Base-by-base conservation (phyloP, 495 filamentous ascomycete species). In the Tetracladium setigerum region DNA sequence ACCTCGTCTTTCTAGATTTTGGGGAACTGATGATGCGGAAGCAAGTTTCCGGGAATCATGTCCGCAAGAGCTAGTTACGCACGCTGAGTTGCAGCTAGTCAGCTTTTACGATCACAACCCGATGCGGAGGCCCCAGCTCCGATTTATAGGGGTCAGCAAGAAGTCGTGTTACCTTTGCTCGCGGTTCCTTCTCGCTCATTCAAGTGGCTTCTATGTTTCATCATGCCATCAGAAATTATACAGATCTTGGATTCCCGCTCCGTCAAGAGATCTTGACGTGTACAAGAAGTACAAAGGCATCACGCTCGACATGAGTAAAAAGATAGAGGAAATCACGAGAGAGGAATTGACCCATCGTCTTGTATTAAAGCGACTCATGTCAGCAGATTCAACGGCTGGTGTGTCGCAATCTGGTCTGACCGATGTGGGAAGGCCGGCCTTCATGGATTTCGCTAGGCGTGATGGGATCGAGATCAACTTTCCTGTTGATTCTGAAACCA, bases 201-300 rank as follows among this genome's bases (percentile, higher is more conserved):
- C 42, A 9, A 35, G 16, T 31, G 6, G 7, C 10, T 56, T 52
- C 38, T 34, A 12, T 36, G 53, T 52, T 43, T 52, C 44, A 17
- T 47, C 53, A 16, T 52, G 49, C 40, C 48, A 56, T 39, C 53
- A 56, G 32, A 56, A 56, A 31, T 12, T 56, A 35, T 56, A 56
- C 19, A 17, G 14, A 36, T 39, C 27, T 22, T 50, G 52, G 52
- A 48, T 44, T 6, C 52, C 35, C 12, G 39, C 52, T 12, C 46
- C 47, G 44, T 34, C 47, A 9, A 6, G 15, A 3, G 31, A 46
- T 34, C 13, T 17, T 30, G 34, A 44, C 15, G 19, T 52, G n/a
- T 52, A 52, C 42, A 41, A 36, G 13, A 32, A 35, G 15, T 46
- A 46, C 40, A 52, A 41, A 30, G 24, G 2, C 5, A 30, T 52